Evolutionary conservation across 176 grass and related monocot genomes (phyloP).

Genomic region (Carex littledalei): DNA sequence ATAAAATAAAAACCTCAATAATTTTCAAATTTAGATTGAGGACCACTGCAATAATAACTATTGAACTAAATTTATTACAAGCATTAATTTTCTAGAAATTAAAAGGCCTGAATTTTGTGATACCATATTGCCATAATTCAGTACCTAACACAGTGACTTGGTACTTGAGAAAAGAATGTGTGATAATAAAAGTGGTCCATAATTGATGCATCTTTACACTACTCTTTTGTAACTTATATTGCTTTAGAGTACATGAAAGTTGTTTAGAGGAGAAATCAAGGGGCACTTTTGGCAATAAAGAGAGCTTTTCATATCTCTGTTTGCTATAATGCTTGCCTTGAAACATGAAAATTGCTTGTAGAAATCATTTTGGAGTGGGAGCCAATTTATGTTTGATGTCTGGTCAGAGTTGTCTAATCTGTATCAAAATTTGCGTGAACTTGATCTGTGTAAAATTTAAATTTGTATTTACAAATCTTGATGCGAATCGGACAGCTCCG

Average conservation of each 20-base stretch:
- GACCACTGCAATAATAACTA: not conserved
- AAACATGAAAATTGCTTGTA: conserved; percentile 10
- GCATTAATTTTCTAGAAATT: not conserved
- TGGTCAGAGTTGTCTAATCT: too few relatives aligned
- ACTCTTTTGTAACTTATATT: not conserved
- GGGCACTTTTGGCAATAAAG: not conserved
- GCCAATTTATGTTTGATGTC: too few relatives aligned
- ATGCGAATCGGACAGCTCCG: too few relatives aligned
- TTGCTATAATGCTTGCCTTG: not conserved
- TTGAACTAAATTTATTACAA: not conserved
- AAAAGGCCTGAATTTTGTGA: not conserved
- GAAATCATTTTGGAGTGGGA: not conserved
- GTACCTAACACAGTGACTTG: conserved; percentile 6
- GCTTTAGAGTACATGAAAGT: not conserved
- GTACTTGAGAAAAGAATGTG: conserved; percentile 8
- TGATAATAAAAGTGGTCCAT: conserved; percentile 5
- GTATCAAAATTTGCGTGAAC: too few relatives aligned
- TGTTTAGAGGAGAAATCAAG: conserved; percentile 12
- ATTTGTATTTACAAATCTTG: too few relatives aligned
- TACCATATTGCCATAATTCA: not conserved
- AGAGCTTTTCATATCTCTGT: conserved; percentile 1
- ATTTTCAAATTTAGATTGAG: not conserved
- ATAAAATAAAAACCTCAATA: too few relatives aligned
- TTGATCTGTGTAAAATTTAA: too few relatives aligned
- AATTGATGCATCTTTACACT: not conserved